phyloP scores from a whole-genome alignment of 345 rosid genomes.

The Punica granatum region DNA sequence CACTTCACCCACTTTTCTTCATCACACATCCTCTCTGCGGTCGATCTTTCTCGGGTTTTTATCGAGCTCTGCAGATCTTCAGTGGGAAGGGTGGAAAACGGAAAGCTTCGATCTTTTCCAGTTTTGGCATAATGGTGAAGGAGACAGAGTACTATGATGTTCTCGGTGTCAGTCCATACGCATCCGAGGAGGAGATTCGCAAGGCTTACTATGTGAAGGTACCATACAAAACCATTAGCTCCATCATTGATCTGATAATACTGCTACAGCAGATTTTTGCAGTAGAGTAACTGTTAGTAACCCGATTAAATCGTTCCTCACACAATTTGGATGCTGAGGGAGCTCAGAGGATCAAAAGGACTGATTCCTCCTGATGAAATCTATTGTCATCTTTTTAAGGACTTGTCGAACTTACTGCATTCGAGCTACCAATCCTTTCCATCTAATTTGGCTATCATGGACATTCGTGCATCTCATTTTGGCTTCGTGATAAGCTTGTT shows the following conservation, averaged over 20 bases:
- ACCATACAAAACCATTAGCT: background rate
- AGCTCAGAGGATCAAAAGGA: background rate
- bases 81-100: background rate
- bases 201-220: constrained; percentile 74
- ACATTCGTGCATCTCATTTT: too few species aligned
- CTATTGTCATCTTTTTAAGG: background rate
- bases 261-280: background rate
- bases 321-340: background rate
- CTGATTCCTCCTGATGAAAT: background rate
- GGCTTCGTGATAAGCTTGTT: too few species aligned
- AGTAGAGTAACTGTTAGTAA: too few species aligned
- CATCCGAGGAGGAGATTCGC: constrained; percentile 66
- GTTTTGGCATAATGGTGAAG: constrained; percentile 37
- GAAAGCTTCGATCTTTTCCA: background rate
- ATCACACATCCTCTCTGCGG: background rate
- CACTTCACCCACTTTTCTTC: constrained; percentile 5
- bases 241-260: too few species aligned
- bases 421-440: background rate
- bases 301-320: background rate
- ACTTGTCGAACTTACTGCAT: background rate
- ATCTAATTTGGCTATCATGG: too few species aligned
- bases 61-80: background rate
- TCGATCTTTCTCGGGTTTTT: constrained; percentile 5
- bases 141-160: constrained; percentile 68
- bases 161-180: constrained; percentile 48